Evolutionary conservation across 805 yeast genomes (phyloP).

Genomic region (Vanderwaltozyma polyspora): DNA sequence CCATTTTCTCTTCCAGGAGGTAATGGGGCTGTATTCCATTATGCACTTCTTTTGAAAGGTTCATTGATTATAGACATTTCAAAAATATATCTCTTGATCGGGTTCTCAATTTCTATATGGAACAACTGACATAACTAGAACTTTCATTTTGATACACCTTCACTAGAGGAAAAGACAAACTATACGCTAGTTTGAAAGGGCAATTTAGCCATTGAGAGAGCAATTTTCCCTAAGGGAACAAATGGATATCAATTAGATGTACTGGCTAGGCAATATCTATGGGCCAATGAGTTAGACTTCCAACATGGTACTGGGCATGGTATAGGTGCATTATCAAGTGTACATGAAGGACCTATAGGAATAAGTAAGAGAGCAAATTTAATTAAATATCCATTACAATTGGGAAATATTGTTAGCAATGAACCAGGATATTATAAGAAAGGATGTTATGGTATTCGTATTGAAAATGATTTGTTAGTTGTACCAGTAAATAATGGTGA

Average conservation of each 20-base stretch:
- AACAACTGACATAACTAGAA: constrained; percentile 91
- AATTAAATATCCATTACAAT: constrained; percentile 39
- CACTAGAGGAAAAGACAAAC: no score
- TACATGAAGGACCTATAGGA: constrained; percentile 93
- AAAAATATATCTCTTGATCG: constrained; percentile 55
- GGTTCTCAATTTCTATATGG: constrained; percentile 91
- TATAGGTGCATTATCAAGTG: constrained; percentile 78
- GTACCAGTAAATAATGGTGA: constrained; percentile 2
- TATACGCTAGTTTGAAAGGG: constrained; percentile 88
- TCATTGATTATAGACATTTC: constrained; percentile 51
- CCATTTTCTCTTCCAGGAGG: constrained; percentile 68
- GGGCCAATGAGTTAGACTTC: constrained; percentile 75
- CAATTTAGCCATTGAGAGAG: constrained; percentile 74
- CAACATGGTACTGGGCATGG: constrained; percentile 97
- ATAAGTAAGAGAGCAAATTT: constrained; percentile 45
- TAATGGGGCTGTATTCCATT: constrained; percentile 66
- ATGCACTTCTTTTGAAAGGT: constrained; percentile 51
- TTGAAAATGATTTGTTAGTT: constrained; percentile 72
- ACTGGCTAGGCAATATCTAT: constrained; percentile 70
- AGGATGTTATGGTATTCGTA: constrained; percentile 79
- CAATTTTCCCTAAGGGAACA: constrained; percentile 66
- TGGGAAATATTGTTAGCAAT: constrained; percentile 75
- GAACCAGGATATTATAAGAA: constrained; percentile 93
- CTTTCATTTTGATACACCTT: no score
- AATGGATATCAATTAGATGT: constrained; percentile 69